Conservation (phyloP, 2,329 filamentous ascomycete genomes). For the Sordariomycetes sp. region DNA sequence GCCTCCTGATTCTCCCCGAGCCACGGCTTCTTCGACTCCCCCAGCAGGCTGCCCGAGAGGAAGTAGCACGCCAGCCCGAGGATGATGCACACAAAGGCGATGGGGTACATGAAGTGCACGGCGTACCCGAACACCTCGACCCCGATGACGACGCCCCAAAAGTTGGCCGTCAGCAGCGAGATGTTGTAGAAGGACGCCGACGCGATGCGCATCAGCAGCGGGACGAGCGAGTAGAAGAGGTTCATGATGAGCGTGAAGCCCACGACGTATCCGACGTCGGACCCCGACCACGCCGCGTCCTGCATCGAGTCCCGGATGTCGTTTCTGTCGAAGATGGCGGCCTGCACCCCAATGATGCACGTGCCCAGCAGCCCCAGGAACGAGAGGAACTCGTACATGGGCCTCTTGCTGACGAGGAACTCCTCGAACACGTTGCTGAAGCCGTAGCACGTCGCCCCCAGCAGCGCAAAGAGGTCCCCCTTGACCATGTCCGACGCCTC, state of each 20-base stretch:
- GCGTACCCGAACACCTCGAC: conserved; percentile 68
- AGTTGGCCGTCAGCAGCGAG: conserved; percentile 82
- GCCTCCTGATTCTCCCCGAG: conserved; percentile 74
- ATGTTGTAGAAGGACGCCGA: conserved; percentile 96
- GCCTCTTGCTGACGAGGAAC: conserved; percentile 76
- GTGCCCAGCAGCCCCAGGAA: conserved; percentile 82
- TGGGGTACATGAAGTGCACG: conserved; percentile 86
- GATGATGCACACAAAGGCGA: conserved; percentile 89
- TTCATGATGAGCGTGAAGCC: conserved; percentile 77
- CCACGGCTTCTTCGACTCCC: conserved; percentile 92
- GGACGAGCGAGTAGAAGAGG: conserved; percentile 80
- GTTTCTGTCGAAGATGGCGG: conserved; percentile 77
- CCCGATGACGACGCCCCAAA: conserved; percentile 93
- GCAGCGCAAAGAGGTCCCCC: conserved; percentile 82
- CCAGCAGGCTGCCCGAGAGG: conserved; percentile 65
- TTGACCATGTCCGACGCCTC: conserved; percentile 61
- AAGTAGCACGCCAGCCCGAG: conserved; percentile 81
- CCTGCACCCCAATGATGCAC: conserved; percentile 83
- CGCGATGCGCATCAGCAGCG: conserved; percentile 78
- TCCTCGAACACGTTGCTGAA: conserved; percentile 86
- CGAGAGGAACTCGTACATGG: conserved; percentile 84
- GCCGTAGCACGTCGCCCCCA: conserved; percentile 85
- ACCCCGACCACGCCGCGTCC: conserved; percentile 47
- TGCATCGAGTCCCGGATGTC: conserved; percentile 39
- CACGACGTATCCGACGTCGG: conserved; percentile 69